Evolutionary conservation across 257 asterid genomes (phyloP), one percentile per base, ranked within the genome.

Genomic region (Perilla frutescens): DNA sequence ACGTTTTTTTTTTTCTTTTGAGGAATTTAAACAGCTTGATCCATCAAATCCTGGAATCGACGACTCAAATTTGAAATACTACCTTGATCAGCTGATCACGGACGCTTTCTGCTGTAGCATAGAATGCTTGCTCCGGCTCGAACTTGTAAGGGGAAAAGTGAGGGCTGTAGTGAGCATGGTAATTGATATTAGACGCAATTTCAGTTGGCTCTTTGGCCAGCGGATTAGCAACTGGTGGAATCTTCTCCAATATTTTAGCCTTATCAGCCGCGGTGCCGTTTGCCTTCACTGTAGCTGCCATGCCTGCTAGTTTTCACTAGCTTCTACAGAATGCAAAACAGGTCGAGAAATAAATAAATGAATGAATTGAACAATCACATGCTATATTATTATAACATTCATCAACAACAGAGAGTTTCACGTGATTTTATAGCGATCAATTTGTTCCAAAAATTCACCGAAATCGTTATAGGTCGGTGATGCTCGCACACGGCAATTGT

Each of bases 41-140:
- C 40, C 40, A 58, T 49, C 77, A 70, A 65, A 60, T 34, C 26
- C 32, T 32, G 51, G 29, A 76, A 49, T 34, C n/a, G 1, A 69
- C 7, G 7, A 32, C 51, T 31, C 7, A 37, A 60, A 70, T 51
- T 71, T 15, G 55, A 60, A 54, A 78, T 62, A 76, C 34, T 84
- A 92, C 99, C 85, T 92, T 89, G 80, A 95, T 88, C 84, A 92
- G 68, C 43, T 85, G 91, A 84, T 95, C 98, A 41, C 97, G 96
- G 40, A 95, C 89, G 55, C 99, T 95, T 55, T 92, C 96, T 34
- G 99, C 99, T 49, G 99, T 92, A 45, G 99, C 99, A 75, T 83
- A 95, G 77, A 70, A 95, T 14, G 96, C 97, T 82, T 95, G 97
- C 85, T 92, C 96, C 0, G 92, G 92, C 73, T 95, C 99, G 64